phyloP scores from a whole-genome alignment of 129 eudicot species.

The Flaveria sonorensis region DNA sequence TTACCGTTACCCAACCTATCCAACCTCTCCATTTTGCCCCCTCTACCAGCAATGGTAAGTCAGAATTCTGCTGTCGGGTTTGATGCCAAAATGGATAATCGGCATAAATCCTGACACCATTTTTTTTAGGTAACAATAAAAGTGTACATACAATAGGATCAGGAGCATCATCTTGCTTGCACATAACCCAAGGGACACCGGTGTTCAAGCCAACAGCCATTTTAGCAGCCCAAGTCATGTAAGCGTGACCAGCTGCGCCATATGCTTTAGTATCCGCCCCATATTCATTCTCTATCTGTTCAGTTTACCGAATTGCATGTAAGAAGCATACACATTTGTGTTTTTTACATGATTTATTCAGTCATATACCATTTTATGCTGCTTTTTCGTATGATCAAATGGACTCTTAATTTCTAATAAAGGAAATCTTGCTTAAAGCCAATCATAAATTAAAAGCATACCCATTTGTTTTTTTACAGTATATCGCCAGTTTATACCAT shows the following conservation, averaged over 20 bases:
- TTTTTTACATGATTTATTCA: not conserved
- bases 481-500: too few species aligned
- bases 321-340: conserved; percentile 2
- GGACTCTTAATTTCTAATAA: not conserved
- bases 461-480: not conserved
- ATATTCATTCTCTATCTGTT: conserved; percentile 95
- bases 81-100: not conserved
- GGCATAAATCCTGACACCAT: not conserved
- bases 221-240: conserved; percentile 91
- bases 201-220: conserved; percentile 81
- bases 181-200: conserved; percentile 99
- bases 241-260: conserved; percentile 77
- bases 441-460: not conserved
- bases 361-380: not conserved
- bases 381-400: not conserved
- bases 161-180: conserved; percentile 98
- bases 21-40: too few species aligned
- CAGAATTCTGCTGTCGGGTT: not conserved
- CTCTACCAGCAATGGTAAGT: too few species aligned
- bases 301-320: not conserved
- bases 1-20: too few species aligned
- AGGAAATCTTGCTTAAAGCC: not conserved
- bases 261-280: conserved; percentile 58
- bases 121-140: not conserved
- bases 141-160: conserved; percentile 72